phyloP scores from a whole-genome alignment of 768 basidiomycete species.

The Coprinopsis marcescibilis region DNA sequence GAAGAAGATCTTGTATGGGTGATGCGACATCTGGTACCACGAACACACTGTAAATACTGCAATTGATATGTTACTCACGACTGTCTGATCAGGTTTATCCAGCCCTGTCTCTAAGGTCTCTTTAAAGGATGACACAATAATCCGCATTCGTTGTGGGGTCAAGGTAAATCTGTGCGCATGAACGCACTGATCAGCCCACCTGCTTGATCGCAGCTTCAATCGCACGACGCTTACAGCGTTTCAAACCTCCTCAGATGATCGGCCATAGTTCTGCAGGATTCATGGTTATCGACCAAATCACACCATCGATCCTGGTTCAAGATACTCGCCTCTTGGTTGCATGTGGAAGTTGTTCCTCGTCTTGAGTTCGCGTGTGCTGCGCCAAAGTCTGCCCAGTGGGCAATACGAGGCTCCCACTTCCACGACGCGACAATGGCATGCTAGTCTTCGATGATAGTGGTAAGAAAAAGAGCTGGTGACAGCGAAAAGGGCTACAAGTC shows the following conservation, averaged over 20 bases:
- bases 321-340: slow-evolving; percentile 81
- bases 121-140: slow-evolving; percentile 95
- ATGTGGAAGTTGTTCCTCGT: slow-evolving; percentile 84
- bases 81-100: slow-evolving; percentile 74
- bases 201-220: slow-evolving; percentile 9
- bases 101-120: slow-evolving; percentile 87
- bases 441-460: slow-evolving; percentile 12
- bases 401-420: slow-evolving; percentile 68
- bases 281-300: slow-evolving; percentile 11
- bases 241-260: slow-evolving; percentile 92
- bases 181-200: slow-evolving; percentile 6
- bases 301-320: not conserved
- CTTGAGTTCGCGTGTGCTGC: slow-evolving; percentile 83
- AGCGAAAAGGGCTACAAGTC: slow-evolving; percentile 12
- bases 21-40: no score
- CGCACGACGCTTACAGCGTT: slow-evolving; percentile 54
- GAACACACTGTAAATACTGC: no score
- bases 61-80: slow-evolving; percentile 43
- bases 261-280: slow-evolving; percentile 69
- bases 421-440: slow-evolving; percentile 71
- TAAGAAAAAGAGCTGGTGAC: slow-evolving; percentile 11
- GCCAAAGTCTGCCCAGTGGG: slow-evolving; percentile 76
- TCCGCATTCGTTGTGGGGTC: slow-evolving; percentile 88
- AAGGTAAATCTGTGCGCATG: slow-evolving; percentile 59
- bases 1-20: no score